Conservation (phyloP, 1,284 basidiomycete species). For the Malassezia globosa region DNA sequence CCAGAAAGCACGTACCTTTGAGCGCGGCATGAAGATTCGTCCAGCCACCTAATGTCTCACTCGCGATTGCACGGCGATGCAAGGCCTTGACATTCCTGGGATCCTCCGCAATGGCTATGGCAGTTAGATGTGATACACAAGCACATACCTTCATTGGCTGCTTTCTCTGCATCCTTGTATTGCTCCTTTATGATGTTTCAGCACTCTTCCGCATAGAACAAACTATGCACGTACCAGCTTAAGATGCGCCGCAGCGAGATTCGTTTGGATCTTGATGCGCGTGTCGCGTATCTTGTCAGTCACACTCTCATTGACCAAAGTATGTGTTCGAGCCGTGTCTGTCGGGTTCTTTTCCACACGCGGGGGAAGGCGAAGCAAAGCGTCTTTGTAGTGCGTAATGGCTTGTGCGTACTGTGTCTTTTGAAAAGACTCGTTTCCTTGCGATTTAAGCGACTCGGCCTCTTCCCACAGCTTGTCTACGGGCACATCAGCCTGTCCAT, state of each 20-base stretch:
- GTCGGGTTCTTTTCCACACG: not conserved
- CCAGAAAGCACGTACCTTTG: constrained; percentile 50
- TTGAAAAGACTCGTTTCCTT: constrained; percentile 6
- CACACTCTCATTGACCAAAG: constrained; percentile 1
- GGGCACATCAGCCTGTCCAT: not conserved
- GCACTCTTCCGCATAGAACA: too few relatives aligned
- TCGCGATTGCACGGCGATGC: constrained; percentile 74
- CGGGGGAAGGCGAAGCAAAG: constrained; percentile 11
- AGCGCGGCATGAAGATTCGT: constrained; percentile 65
- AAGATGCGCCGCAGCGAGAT: constrained; percentile 67
- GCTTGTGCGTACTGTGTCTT: constrained; percentile 7
- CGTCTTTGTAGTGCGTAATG: constrained; percentile 7
- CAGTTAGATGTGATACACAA: constrained; percentile 58
- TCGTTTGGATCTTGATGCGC: constrained; percentile 54
- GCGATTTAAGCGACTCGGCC: constrained; percentile 6
- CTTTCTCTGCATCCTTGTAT: constrained; percentile 53
- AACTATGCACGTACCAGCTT: constrained; percentile 51
- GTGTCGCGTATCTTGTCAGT: constrained; percentile 1
- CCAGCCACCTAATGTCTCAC: constrained; percentile 70
- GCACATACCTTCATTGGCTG: too few relatives aligned
- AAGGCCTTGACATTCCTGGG: constrained; percentile 73
- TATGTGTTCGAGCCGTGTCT: not conserved
- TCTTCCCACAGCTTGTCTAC: constrained; percentile 2
- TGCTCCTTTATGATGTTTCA: constrained; percentile 21
- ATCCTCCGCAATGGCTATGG: constrained; percentile 57